phyloP scores from a whole-genome alignment of 371 early-diverging fungal species.

The Entomophthora muscae region DNA sequence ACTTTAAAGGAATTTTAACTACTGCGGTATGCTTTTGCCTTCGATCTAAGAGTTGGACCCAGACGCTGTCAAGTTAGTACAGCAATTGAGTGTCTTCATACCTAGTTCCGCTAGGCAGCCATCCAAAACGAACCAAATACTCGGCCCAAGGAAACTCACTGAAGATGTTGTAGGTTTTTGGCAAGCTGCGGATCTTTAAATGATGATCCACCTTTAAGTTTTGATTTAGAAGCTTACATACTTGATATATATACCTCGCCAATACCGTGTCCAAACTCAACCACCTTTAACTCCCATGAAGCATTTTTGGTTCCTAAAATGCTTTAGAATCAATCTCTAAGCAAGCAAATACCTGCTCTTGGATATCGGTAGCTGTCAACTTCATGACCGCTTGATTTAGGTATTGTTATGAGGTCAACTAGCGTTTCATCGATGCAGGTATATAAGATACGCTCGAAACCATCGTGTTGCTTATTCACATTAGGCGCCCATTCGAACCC shows the following conservation, averaged over 20 bases:
- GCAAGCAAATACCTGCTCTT: neutral
- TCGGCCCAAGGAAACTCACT: slow-evolving; percentile 47
- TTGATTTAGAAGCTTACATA: neutral
- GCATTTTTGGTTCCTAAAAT: slow-evolving; percentile 3
- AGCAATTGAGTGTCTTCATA: slow-evolving; percentile 17
- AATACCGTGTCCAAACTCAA: neutral
- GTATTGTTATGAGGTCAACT: neutral
- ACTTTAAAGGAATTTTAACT: slow-evolving; percentile 22
- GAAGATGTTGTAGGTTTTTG: neutral
- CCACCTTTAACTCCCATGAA: neutral
- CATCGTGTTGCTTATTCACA: neutral
- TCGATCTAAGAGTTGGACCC: slow-evolving; percentile 49
- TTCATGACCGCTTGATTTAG: neutral
- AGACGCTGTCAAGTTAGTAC: slow-evolving; percentile 26
- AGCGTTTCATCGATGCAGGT: neutral
- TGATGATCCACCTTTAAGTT: neutral
- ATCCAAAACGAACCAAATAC: slow-evolving; percentile 58
- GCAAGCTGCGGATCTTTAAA: neutral
- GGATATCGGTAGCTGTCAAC: neutral
- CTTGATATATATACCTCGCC: neutral
- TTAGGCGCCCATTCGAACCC: neutral
- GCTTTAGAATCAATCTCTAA: too few species aligned
- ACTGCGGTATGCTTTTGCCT: slow-evolving; percentile 34
- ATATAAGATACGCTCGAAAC: neutral
- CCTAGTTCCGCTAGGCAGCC: slow-evolving; percentile 38